These are phyloP conservation scores for Botryotinia narcissicola DNA, from an alignment of 2,329 filamentous ascomycete genomes.

Conservation along the genomic window DNA sequence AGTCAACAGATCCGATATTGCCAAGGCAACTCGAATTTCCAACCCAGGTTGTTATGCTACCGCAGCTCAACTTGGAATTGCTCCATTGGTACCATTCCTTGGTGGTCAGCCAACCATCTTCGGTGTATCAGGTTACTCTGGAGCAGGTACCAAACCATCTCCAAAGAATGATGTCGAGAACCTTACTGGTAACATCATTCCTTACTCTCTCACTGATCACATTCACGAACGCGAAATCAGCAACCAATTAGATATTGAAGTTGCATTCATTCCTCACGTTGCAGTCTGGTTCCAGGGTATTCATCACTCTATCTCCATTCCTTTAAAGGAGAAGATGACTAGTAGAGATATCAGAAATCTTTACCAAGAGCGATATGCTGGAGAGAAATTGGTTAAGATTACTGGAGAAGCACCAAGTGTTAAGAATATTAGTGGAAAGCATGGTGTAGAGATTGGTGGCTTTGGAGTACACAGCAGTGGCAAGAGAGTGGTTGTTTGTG, in stretches of 20 bases:
- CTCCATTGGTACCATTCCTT: constrained; percentile 73
- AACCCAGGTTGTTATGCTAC: constrained; percentile 97
- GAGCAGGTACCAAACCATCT: constrained; percentile 89
- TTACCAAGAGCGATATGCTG: constrained; percentile 94
- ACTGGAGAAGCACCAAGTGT: constrained; percentile 84
- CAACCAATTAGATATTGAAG: constrained; percentile 66
- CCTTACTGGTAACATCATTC: constrained; percentile 83
- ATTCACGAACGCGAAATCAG: constrained; percentile 93
- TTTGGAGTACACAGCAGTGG: constrained; percentile 91
- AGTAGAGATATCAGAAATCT: constrained; percentile 89
- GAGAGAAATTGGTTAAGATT: constrained; percentile 92
- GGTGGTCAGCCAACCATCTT: constrained; percentile 80
- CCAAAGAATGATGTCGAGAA: constrained; percentile 88
- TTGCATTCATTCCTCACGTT: constrained; percentile 90
- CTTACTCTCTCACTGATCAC: constrained; percentile 89
- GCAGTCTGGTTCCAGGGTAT: constrained; percentile 98
- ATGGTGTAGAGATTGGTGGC: constrained; percentile 89
- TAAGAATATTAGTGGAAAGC: constrained; percentile 78
- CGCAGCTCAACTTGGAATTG: constrained; percentile 83
- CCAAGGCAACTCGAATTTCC: constrained; percentile 75
- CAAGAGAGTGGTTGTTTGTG: constrained; percentile 90
- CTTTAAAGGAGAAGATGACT: constrained; percentile 80
- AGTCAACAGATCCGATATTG: constrained; percentile 71
- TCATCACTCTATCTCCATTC: constrained; percentile 85
- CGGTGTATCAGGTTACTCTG: constrained; percentile 90